Conservation (phyloP, 306 rosid species). For the Cucurbita maxima region DNA sequence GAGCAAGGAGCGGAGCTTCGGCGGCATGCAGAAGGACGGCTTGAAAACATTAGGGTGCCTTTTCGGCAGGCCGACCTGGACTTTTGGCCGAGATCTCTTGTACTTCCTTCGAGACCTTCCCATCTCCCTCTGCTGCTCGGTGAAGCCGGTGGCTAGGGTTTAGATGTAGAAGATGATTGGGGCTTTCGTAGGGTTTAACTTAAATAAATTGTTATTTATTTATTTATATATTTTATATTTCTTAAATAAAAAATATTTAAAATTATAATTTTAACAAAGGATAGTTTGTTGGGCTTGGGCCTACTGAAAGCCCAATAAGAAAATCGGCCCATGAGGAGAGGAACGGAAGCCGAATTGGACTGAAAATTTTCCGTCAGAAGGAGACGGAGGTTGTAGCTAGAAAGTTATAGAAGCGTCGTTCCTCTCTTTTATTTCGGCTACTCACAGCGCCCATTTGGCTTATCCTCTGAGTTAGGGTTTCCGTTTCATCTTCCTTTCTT, state of each 20-base stretch:
- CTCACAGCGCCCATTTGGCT: neutral
- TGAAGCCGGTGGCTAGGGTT: constrained; percentile 6
- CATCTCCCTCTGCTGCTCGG: constrained; percentile 24
- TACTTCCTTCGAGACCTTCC: constrained; percentile 85
- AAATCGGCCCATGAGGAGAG: neutral
- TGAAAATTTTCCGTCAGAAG: no score
- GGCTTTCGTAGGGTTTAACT: neutral
- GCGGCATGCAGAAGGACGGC: constrained; percentile 58
- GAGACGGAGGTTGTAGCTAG: neutral
- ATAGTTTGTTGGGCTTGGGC: neutral
- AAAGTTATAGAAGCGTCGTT: constrained; percentile 5
- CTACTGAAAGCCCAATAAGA: neutral
- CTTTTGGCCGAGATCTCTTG: constrained; percentile 54
- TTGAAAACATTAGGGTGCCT: constrained; percentile 57
- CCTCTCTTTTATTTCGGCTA: neutral
- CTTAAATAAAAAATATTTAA: no score
- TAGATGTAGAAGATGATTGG: neutral
- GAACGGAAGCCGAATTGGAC: neutral
- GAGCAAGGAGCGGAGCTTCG: constrained; percentile 44
- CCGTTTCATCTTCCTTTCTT: neutral
- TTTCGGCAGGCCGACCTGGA: constrained; percentile 58
- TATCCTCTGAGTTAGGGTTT: constrained; percentile 3
- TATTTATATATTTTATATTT: no score
- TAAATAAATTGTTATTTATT: no score
- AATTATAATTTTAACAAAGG: no score